Evolutionary conservation across 2,329 filamentous ascomycete species (phyloP).

Genomic region (Fusarium nurragi): DNA sequence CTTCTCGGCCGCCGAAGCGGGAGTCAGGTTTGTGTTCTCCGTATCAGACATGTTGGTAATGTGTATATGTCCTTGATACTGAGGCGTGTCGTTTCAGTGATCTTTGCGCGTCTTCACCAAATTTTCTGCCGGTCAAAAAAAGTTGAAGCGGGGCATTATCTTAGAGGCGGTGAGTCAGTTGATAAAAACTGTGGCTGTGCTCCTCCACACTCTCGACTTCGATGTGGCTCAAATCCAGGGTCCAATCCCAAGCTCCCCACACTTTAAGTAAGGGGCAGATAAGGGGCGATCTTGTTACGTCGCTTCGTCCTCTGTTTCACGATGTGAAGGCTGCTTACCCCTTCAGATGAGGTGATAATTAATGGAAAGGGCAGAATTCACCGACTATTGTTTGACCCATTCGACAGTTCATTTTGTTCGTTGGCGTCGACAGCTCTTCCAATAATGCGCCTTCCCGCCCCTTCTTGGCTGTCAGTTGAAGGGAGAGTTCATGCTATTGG

Average conservation of each 20-base stretch:
- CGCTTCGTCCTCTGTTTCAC: conserved; percentile 38
- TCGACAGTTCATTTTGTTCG: conserved; percentile 4
- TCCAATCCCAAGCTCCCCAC: conserved; percentile 37
- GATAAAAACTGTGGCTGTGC: conserved; percentile 29
- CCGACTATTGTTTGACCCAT: conserved; percentile 3
- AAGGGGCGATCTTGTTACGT: conserved; percentile 35
- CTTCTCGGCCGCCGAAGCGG: conserved; percentile 51
- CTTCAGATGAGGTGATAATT: conserved; percentile 14
- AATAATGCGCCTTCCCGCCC: conserved; percentile 23
- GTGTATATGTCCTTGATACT: conserved; percentile 3
- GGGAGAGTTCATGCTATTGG: conserved; percentile 33
- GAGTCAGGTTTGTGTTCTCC: conserved; percentile 46
- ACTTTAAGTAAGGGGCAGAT: conserved; percentile 37
- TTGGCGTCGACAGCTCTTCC: conserved; percentile 10
- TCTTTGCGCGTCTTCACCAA: conserved; percentile 33
- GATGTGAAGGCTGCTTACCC: conserved; percentile 15
- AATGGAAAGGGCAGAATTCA: background rate
- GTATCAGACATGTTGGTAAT: conserved; percentile 55
- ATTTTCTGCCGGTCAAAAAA: conserved; percentile 45
- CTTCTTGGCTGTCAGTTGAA: conserved; percentile 20
- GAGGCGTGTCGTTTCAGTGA: conserved; percentile 18
- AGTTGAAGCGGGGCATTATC: conserved; percentile 26
- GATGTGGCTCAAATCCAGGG: conserved; percentile 41
- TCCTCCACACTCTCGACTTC: conserved; percentile 1
- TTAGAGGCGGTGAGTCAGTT: conserved; percentile 32